phyloP scores from a whole-genome alignment of 805 yeast species.

The Starmera quercuum region DNA sequence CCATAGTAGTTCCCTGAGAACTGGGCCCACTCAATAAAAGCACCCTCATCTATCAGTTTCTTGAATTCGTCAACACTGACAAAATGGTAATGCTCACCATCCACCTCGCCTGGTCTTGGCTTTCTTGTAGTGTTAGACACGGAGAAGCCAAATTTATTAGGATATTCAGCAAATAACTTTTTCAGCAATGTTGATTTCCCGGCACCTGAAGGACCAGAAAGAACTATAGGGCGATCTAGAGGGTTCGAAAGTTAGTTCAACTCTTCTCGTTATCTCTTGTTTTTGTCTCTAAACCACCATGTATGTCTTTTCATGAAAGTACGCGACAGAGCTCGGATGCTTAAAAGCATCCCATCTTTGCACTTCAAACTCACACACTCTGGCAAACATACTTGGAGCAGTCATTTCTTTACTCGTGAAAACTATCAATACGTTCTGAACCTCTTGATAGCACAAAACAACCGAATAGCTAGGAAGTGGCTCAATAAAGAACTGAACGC shows the following conservation, averaged over 20 bases:
- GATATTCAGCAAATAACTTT: slow-evolving; percentile 83
- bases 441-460: no score
- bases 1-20: slow-evolving; percentile 98
- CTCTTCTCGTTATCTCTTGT: not conserved
- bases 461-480: no score
- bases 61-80: slow-evolving; percentile 74
- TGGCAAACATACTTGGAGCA: no score
- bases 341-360: no score
- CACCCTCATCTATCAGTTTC: slow-evolving; percentile 59
- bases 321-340: no score
- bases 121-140: slow-evolving; percentile 87
- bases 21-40: slow-evolving; percentile 96
- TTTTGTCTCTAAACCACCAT: no score
- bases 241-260: not conserved
- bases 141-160: slow-evolving; percentile 86
- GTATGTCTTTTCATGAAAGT: no score
- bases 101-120: slow-evolving; percentile 87
- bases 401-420: no score
- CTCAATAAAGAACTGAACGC: no score
- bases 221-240: slow-evolving; percentile 77
- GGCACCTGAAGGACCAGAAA: slow-evolving; percentile 94
- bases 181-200: slow-evolving; percentile 94
- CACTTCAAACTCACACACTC: no score
- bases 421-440: no score
- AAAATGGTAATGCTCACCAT: slow-evolving; percentile 89